These are phyloP conservation scores for Yamadazyma insecticola DNA, from an alignment of 805 yeast genomes.

Conservation along the genomic window DNA sequence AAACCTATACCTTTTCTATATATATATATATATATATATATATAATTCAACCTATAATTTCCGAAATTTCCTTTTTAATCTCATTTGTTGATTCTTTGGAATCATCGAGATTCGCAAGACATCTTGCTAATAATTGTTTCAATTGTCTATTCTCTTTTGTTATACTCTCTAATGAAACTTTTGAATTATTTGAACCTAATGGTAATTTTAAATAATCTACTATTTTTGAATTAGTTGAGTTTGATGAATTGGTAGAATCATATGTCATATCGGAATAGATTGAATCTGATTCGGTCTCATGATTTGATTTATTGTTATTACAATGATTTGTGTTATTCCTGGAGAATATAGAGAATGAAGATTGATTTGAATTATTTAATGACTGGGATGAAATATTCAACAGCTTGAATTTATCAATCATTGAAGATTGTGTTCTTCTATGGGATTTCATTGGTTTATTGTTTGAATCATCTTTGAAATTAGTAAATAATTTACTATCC, in stretches of 20 bases:
- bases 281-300: constrained; percentile 19
- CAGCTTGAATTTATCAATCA: constrained; percentile 26
- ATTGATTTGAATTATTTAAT: constrained; percentile 6
- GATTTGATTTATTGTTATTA: constrained; percentile 6
- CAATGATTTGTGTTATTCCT: too few relatives aligned
- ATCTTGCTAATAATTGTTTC: constrained; percentile 8
- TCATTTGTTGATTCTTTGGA: too few relatives aligned
- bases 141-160: constrained; percentile 5
- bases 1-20: too few relatives aligned
- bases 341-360: constrained; percentile 10
- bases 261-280: constrained; percentile 21
- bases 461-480: background rate
- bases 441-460: constrained; percentile 12
- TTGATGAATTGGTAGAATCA: constrained; percentile 4
- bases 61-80: background rate
- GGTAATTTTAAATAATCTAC: constrained; percentile 9
- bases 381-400: constrained; percentile 15
- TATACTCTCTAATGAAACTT: too few relatives aligned
- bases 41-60: too few relatives aligned
- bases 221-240: constrained; percentile 4
- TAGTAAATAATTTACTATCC: constrained; percentile 26
- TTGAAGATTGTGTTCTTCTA: constrained; percentile 13
- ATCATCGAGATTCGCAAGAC: constrained; percentile 7
- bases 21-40: too few relatives aligned
- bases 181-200: constrained; percentile 3